A percentile compares a stretch with the other conserved stretches of the same genome.
Evolutionary conservation across 2,329 filamentous ascomycete species (phyloP).

Genomic region (Fusarium devonianum): DNA sequence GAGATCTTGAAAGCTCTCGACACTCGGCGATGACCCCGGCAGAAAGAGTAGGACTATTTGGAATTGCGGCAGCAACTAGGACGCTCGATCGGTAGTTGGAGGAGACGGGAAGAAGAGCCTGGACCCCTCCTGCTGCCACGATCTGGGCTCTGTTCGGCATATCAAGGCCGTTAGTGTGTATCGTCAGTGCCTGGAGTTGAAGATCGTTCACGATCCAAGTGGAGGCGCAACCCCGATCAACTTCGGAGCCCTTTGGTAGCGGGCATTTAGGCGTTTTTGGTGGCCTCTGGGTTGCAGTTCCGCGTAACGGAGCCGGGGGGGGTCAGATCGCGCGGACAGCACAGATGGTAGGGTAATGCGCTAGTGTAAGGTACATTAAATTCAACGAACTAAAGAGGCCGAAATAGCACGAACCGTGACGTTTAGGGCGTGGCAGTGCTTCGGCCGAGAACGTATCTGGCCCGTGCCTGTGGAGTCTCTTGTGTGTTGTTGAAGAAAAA

Average conservation of each 20-base stretch:
- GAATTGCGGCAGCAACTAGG: slow-evolving; percentile 6
- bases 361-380: slow-evolving; percentile 5
- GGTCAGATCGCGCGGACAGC: slow-evolving; percentile 14
- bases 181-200: background rate
- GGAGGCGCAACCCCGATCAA: slow-evolving; percentile 20
- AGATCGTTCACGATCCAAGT: slow-evolving; percentile 2
- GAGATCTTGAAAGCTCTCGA: slow-evolving; percentile 1
- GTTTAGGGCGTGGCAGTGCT: slow-evolving; percentile 36
- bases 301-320: slow-evolving; percentile 1
- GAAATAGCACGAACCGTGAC: slow-evolving; percentile 16
- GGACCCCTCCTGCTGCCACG: slow-evolving; percentile 1
- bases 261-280: slow-evolving; percentile 9
- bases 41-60: slow-evolving; percentile 2
- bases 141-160: slow-evolving; percentile 19
- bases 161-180: slow-evolving; percentile 4
- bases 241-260: slow-evolving; percentile 12
- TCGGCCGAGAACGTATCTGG: slow-evolving; percentile 36
- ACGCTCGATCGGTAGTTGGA: slow-evolving; percentile 16
- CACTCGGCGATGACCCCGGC: slow-evolving; percentile 16
- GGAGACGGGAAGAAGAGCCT: slow-evolving; percentile 6
- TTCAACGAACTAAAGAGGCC: slow-evolving; percentile 21
- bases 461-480: slow-evolving; percentile 3
- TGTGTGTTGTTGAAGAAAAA: no score
- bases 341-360: slow-evolving; percentile 18
- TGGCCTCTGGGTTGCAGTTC: slow-evolving; percentile 11